Evolutionary conservation across 805 yeast species (phyloP).

Genomic region (Candida andamanensis): DNA sequence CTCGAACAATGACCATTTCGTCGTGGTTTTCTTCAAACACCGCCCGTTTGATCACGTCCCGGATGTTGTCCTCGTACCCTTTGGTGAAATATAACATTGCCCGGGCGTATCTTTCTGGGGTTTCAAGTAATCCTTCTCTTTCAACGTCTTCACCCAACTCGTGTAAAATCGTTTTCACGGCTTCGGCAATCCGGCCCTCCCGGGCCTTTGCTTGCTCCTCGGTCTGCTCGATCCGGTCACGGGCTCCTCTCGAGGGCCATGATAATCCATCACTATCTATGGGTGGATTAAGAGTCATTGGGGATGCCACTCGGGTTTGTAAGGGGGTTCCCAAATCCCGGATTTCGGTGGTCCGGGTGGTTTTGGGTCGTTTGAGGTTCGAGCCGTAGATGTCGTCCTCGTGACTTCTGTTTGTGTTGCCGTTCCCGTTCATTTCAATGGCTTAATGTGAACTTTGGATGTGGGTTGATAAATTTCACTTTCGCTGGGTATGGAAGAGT

Average conservation of each 20-base stretch:
- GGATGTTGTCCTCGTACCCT: conserved; percentile 92
- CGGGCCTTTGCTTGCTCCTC: conserved; percentile 62
- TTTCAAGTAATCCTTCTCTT: conserved; percentile 86
- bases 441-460: too few species aligned
- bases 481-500: too few species aligned
- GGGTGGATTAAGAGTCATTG: conserved; percentile 78
- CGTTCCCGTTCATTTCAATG: conserved; percentile 21
- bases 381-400: too few species aligned
- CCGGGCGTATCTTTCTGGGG: conserved; percentile 94
- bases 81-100: conserved; percentile 95
- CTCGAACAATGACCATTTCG: conserved; percentile 97
- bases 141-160: conserved; percentile 90
- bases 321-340: conserved; percentile 46
- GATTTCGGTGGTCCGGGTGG: too few species aligned
- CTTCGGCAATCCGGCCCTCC: conserved; percentile 73
- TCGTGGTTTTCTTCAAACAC: conserved; percentile 98
- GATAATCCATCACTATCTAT: conserved; percentile 87
- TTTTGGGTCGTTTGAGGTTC: too few species aligned
- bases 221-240: conserved; percentile 65
- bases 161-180: conserved; percentile 68
- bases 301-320: conserved; percentile 74
- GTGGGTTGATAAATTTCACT: too few species aligned
- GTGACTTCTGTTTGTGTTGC: too few species aligned
- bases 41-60: conserved; percentile 89
- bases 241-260: conserved; percentile 90